phyloP scores from a whole-genome alignment of 2,329 filamentous ascomycete species.

The Colletotrichum gigasporum region DNA sequence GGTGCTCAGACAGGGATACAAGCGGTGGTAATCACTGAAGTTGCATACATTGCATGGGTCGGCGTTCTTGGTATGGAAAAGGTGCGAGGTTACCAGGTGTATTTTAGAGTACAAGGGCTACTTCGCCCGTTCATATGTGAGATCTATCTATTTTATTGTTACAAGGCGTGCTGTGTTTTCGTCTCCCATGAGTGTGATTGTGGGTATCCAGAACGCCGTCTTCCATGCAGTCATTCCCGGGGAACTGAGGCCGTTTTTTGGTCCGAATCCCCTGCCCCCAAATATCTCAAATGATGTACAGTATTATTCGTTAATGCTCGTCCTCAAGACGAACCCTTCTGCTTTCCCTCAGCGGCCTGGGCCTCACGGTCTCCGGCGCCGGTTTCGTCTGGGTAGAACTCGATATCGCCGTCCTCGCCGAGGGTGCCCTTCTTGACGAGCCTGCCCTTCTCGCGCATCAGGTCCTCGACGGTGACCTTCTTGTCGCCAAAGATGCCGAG shows the following conservation, averaged over 20 bases:
- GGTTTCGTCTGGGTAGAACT: slow-evolving; percentile 85
- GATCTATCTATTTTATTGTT: slow-evolving; percentile 18
- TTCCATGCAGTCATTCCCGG: slow-evolving; percentile 19
- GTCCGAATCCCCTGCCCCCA: background rate
- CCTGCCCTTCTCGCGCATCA: slow-evolving; percentile 80
- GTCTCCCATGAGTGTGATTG: slow-evolving; percentile 5
- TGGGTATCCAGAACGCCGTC: slow-evolving; percentile 25
- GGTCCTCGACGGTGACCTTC: slow-evolving; percentile 77
- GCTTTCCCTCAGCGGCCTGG: slow-evolving; percentile 1
- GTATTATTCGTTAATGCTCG: background rate
- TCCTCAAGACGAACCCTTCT: slow-evolving; percentile 6
- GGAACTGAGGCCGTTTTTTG: background rate
- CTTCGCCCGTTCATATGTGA: slow-evolving; percentile 27
- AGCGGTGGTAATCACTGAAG: slow-evolving; percentile 44
- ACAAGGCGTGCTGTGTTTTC: background rate
- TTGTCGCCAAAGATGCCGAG: slow-evolving; percentile 79
- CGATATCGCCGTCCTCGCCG: slow-evolving; percentile 83
- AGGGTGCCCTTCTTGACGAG: slow-evolving; percentile 77
- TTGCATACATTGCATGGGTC: slow-evolving; percentile 23
- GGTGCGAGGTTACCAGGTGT: slow-evolving; percentile 11
- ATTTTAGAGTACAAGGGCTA: slow-evolving; percentile 23
- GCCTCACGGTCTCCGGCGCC: slow-evolving; percentile 13
- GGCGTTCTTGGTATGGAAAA: slow-evolving; percentile 27
- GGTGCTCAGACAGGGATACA: slow-evolving; percentile 77
- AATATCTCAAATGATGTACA: background rate